Evolutionary conservation across 1,284 basidiomycete genomes (phyloP), one percentile per base, ranked within the genome.

Genomic region (Rhizoctonia solani): DNA sequence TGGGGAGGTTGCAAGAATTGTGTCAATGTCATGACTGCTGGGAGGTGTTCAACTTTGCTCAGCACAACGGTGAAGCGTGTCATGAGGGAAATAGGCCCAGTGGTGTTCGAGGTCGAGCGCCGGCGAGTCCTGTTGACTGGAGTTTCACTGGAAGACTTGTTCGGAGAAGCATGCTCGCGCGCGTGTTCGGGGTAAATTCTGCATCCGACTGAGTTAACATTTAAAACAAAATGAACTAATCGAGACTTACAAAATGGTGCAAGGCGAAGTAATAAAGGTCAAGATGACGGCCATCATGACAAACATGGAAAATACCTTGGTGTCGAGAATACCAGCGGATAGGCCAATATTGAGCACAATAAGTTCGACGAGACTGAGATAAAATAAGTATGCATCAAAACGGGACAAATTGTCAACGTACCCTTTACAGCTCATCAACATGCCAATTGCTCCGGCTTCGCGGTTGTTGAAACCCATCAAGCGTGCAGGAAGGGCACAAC

Each of bases 301-400:
- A 72, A 98, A 95, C 92, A 98, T 97, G 13, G 82, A 81, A 72
- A 85, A 85, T 23, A 82, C 77, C n/a, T 76, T 56, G 27, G 29
- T 63, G 73, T 49, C 87, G 59, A 99, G 82, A 70, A 93, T 92
- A 0, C 88, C 88, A 74, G 83, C 94, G 68, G 83, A 76, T 1
- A 93, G 82, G 70, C 94, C 95, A 72, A 97, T 88, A 75, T 98
- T 97, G 74, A 97, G 86, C 9, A 96, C 95, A 71, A 97, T 68
- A 6, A 68, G 69, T 16, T 69, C 54, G 11, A 73, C 65, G 11
- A 72, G 53, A 14, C 70, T 70, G 6, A 34, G n/a, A 27, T 5
- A 52, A 6, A 27, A 27, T 52, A 25, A 52, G 49, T 27, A 52
- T 19, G 21, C 29, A 34, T 13, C 6, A 11, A 25, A 27, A 25